A percentile compares a stretch with the other conserved stretches of the same genome.
phyloP scores from a whole-genome alignment of 208 protist species.

The Acanthamoeba royreba region DNA sequence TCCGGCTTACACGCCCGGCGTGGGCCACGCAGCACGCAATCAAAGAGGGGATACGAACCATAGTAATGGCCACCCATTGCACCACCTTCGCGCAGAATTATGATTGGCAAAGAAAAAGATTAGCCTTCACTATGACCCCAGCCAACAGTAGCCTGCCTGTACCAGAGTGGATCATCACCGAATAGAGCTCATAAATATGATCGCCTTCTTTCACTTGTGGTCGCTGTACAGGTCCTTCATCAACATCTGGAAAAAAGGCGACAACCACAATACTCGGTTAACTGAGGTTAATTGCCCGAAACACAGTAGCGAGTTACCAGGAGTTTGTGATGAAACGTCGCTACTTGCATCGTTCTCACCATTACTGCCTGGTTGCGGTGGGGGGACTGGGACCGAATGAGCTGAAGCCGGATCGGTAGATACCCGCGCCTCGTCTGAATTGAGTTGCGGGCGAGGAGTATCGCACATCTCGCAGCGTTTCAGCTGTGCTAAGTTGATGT shows the following conservation, averaged over 20 bases:
- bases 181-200: conserved; percentile 22
- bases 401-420: too few species aligned
- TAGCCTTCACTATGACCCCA: too few species aligned
- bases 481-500: background rate
- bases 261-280: too few species aligned
- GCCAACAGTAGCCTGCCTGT: background rate
- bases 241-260: too few species aligned
- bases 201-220: background rate
- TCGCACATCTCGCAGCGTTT: conserved; percentile 15
- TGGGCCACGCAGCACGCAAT: background rate
- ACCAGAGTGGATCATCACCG: conserved; percentile 45
- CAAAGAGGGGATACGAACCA: background rate
- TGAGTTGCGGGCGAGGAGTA: background rate
- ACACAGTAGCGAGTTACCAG: too few species aligned
- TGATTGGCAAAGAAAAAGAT: background rate
- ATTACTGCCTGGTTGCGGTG: too few species aligned
- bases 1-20: background rate
- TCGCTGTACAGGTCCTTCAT: background rate
- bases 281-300: too few species aligned
- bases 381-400: too few species aligned
- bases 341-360: too few species aligned
- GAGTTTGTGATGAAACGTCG: too few species aligned
- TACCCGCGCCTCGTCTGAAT: background rate
- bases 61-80: conserved; percentile 68
- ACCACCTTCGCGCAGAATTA: background rate